These are phyloP conservation scores for Pyrenopolyporus hunteri DNA, from an alignment of 495 filamentous ascomycete genomes.

Conservation along the genomic window DNA sequence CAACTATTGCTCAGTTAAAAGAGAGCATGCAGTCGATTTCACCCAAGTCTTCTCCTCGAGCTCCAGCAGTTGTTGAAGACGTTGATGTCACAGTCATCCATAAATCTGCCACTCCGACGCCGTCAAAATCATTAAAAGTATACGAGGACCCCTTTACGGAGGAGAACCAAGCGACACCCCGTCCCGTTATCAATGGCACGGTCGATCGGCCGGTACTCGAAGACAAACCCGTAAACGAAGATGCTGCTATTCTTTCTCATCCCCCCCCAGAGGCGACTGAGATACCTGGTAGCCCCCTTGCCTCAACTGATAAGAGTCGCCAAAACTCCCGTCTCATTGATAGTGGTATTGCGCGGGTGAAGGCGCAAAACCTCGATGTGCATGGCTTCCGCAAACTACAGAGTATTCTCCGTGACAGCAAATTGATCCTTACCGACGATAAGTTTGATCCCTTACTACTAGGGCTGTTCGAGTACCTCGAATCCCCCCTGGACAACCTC, in stretches of 20 bases:
- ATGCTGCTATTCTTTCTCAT: constrained; percentile 50
- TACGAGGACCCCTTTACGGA: constrained; percentile 66
- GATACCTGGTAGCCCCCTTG: constrained; percentile 25
- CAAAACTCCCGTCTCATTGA: constrained; percentile 65
- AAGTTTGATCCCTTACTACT: constrained; percentile 76
- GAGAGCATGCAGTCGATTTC: constrained; percentile 21
- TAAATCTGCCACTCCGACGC: constrained; percentile 40
- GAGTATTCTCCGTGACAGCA: constrained; percentile 74
- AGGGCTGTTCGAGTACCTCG: constrained; percentile 77
- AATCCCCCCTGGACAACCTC: constrained; percentile 56
- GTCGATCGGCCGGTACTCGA: constrained; percentile 55
- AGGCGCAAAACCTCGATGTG: constrained; percentile 74
- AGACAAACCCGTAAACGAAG: constrained; percentile 60
- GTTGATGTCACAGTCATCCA: constrained; percentile 8
- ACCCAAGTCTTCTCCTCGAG: constrained; percentile 22
- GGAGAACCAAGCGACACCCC: constrained; percentile 53
- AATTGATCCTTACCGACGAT: constrained; percentile 58
- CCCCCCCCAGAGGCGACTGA: constrained; percentile 24
- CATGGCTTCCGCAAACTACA: constrained; percentile 90
- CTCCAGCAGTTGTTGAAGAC: constrained; percentile 16
- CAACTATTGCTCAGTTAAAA: constrained; percentile 34
- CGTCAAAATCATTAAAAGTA: constrained; percentile 55
- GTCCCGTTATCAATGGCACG: constrained; percentile 30
- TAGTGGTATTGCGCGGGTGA: constrained; percentile 78
- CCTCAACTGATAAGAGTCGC: constrained; percentile 57